phyloP scores from a whole-genome alignment of 768 basidiomycete species.

The Boletus patriciae region DNA sequence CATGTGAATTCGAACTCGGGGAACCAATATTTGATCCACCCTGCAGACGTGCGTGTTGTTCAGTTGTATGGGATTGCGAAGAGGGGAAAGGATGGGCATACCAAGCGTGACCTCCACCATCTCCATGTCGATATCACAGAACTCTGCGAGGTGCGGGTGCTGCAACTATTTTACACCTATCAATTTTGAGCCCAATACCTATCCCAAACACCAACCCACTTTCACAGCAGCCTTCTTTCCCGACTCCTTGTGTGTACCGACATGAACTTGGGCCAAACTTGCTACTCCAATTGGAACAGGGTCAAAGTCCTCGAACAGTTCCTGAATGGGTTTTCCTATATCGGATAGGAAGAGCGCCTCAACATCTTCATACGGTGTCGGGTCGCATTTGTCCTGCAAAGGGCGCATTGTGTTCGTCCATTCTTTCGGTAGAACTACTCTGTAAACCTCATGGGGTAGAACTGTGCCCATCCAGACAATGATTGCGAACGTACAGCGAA shows the following conservation, averaged over 20 bases:
- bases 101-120: slow-evolving; percentile 76
- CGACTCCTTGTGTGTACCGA: slow-evolving; percentile 67
- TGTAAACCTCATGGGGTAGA: slow-evolving; percentile 23
- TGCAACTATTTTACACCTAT: slow-evolving; percentile 53
- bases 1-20: slow-evolving; percentile 95
- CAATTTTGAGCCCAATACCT: not conserved
- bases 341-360: slow-evolving; percentile 76
- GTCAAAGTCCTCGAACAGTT: slow-evolving; percentile 85
- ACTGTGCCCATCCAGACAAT: slow-evolving; percentile 19
- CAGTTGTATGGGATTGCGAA: not conserved
- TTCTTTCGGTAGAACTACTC: slow-evolving; percentile 58
- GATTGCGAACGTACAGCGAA: slow-evolving; percentile 46
- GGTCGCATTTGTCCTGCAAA: slow-evolving; percentile 90
- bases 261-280: slow-evolving; percentile 94
- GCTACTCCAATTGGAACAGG: slow-evolving; percentile 91
- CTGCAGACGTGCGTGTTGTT: slow-evolving; percentile 31
- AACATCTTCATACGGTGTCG: slow-evolving; percentile 78
- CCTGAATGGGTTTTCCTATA: slow-evolving; percentile 67
- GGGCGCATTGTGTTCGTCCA: slow-evolving; percentile 61
- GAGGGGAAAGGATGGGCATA: slow-evolving; percentile 27
- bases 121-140: slow-evolving; percentile 86
- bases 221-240: slow-evolving; percentile 86
- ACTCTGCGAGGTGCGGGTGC: slow-evolving; percentile 93
- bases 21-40: slow-evolving; percentile 89
- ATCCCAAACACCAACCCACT: slow-evolving; percentile 38